Evolutionary conservation across 2,329 filamentous ascomycete genomes (phyloP), one percentile per base, ranked within the genome.

Genomic region (Rachicladosporium sp.): DNA sequence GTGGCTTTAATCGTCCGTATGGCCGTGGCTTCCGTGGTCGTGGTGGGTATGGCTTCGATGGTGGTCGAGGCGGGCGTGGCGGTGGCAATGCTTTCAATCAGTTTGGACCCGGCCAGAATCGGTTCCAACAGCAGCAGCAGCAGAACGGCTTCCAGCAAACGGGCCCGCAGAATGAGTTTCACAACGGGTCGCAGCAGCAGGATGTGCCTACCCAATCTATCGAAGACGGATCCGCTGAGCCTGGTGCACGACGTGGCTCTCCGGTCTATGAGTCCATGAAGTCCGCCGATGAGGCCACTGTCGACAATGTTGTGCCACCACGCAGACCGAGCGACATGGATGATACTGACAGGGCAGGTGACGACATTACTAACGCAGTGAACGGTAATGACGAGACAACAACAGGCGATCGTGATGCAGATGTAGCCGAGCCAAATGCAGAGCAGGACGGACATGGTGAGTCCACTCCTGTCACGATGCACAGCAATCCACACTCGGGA

Each of bases 1-100:
- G 75, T 51, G 55, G 86, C 69, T 86, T 82, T 69, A 77, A 77
- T 64, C 80, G 59, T 52, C 57, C 60, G 50, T 55, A 62, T 49
- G 62, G 61, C 53, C 60, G 60, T 56, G 65, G 65, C 49, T 47
- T 41, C 46, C 50, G 52, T 42, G 50, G 50, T 34, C 45, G 48
- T 41, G 49, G 48, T 48, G 54, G 52, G 38, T 50, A 47, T 50
- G 48, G 47, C 23, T 47, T 45, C 44, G 68, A 69, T 66, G 33
- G 38, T 35, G 29, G 27, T 37, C 32, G 39, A 23, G 11, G 40
- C 13, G 37, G 41, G 35, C 33, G 41, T 35, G 34, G 42, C 30
- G 42, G 42, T 11, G 32, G 23, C 35, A 73, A 70, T 68, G 70
- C 74, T 69, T 42, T 42, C 40, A 43, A 43, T 19, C 42, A 42